These are phyloP conservation scores for Sporothrix globosa DNA, from an alignment of 2,329 filamentous ascomycete genomes.

Conservation along the genomic window DNA sequence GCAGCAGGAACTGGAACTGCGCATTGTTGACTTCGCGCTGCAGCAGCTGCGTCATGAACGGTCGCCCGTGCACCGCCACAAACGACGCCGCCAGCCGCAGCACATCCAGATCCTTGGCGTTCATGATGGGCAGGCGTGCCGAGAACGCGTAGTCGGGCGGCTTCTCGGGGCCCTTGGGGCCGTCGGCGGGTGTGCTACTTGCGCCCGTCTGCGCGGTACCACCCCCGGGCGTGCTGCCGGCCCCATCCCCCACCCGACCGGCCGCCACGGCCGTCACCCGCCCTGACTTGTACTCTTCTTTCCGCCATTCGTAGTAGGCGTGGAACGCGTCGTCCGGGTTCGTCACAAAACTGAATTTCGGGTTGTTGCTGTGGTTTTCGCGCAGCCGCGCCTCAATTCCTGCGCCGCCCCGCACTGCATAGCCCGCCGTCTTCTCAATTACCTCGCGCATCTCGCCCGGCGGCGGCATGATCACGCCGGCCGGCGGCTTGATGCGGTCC, in stretches of 20 bases:
- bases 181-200: conserved; percentile 47
- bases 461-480: conserved; percentile 84
- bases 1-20: conserved; percentile 94
- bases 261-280: conserved; percentile 78
- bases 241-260: conserved; percentile 69
- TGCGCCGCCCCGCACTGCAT: conserved; percentile 71
- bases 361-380: conserved; percentile 78
- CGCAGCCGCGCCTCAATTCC: conserved; percentile 82
- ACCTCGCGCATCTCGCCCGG: conserved; percentile 78
- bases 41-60: conserved; percentile 86
- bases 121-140: conserved; percentile 96
- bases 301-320: conserved; percentile 86
- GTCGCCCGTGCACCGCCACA: conserved; percentile 87
- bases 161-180: conserved; percentile 78
- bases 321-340: conserved; percentile 80
- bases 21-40: conserved; percentile 88
- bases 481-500: conserved; percentile 75
- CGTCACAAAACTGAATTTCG: conserved; percentile 93
- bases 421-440: conserved; percentile 93
- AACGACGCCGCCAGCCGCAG: conserved; percentile 82
- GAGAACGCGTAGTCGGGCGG: conserved; percentile 91
- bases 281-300: conserved; percentile 82
- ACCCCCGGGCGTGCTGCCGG: conserved; percentile 41
- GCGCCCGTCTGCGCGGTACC: neutral
- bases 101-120: conserved; percentile 82